A percentile compares a stretch with the other conserved stretches of the same genome.
Evolutionary conservation across 345 rosid species (phyloP).

Genomic region (Rhodamnia rubescens): DNA sequence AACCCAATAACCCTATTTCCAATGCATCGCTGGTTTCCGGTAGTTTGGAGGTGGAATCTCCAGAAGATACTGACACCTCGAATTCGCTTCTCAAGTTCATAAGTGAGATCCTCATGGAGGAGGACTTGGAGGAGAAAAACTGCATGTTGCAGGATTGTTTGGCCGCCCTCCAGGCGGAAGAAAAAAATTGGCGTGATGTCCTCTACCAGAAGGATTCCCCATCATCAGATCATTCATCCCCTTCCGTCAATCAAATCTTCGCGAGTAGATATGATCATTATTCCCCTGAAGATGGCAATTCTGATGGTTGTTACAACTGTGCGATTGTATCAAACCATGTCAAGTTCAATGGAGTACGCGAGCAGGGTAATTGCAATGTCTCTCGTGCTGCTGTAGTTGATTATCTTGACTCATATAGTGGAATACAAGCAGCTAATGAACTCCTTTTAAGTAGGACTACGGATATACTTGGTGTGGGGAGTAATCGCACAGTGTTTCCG

Average conservation of each 20-base stretch:
- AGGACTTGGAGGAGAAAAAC: conserved; percentile 51
- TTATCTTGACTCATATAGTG: conserved; percentile 3
- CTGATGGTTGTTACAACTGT: background rate
- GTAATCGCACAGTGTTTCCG: background rate
- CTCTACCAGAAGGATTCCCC: conserved; percentile 38
- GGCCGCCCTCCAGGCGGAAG: conserved; percentile 72
- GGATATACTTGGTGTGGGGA: background rate
- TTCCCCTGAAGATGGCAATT: conserved; percentile 2
- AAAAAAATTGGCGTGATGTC: conserved; percentile 58
- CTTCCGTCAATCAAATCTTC: background rate
- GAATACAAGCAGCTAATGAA: conserved; percentile 1
- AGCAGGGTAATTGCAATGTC: background rate
- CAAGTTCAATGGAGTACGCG: background rate
- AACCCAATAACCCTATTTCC: background rate
- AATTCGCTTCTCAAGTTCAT: conserved; percentile 50
- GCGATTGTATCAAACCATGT: background rate
- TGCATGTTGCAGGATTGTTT: conserved; percentile 70
- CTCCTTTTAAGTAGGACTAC: background rate
- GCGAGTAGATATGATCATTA: conserved; percentile 1
- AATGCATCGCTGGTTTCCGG: background rate
- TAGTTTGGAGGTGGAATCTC: conserved; percentile 12
- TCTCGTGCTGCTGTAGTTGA: background rate
- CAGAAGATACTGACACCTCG: conserved; percentile 16
- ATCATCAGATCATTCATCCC: background rate
- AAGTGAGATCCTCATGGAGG: conserved; percentile 77